Base-by-base conservation (phyloP, 495 filamentous ascomycete species). In the Jackrogersella minutella region DNA sequence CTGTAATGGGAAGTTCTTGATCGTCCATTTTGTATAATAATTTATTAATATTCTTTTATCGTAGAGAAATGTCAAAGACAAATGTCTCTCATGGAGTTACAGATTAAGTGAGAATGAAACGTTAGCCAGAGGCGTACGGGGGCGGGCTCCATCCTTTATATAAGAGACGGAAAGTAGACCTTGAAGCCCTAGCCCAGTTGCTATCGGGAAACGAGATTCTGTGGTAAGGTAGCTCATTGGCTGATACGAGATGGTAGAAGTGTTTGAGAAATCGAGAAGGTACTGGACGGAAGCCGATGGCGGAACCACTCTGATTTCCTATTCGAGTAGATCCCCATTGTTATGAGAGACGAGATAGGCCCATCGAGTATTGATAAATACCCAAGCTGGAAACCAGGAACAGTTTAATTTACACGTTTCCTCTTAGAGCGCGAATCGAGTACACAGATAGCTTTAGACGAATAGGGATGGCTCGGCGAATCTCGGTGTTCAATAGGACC, bases 381-480 rank as follows among this genome's bases (percentile, higher is more conserved):
- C 24, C 56, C 34, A 55, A 60, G 26, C 7, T 60, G 34, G 40
- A 33, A 59, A 52, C 41, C 34, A 44, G 24, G 34, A 33, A 69
- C 41, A 56, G 60, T 50, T 61, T 60, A 69, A 64, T 61, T 31
- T 51, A 39, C 50, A 53, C 43, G 36, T 1, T 21, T 64, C 59
- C 47, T n/a, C 34, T n/a, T 41, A 46, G 37, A 39, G 21, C 50
- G 56, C 56, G 61, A 69, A 16, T 65, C 50, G 51, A 61, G 34
- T 26, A 51, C 16, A 57, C 51, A 41, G n/a, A n/a, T n/a, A n/a
- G n/a, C 61, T 50, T 39, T 55, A 41, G 41, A 31, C 21, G 47
- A 28, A 52, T n/a, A 61, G 66, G 58, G 60, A 61, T 64, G 56
- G 13, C 21, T 69, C 66, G 66, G 66, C 50, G 56, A 64, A 69